Percentiles rank a stretch among this genome's conserved stretches.
Conservation (phyloP, 768 basidiomycete species). For the Pleurotus citrinopileatus region DNA sequence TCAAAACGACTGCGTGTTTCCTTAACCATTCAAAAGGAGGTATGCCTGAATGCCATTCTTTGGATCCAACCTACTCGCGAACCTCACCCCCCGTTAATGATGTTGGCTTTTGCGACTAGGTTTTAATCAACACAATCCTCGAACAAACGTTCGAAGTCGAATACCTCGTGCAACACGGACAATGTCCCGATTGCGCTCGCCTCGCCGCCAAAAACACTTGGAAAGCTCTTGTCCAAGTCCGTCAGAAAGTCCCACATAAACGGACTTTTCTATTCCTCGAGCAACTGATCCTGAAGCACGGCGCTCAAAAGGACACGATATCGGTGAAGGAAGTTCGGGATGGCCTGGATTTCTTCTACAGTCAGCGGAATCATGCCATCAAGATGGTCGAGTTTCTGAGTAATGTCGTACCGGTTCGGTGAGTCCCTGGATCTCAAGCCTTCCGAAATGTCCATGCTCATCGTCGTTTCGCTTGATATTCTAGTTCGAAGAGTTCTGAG, state of each 20-base stretch:
- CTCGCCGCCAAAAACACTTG: slow-evolving; percentile 98
- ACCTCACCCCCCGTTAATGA: too few relatives aligned
- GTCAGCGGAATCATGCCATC: slow-evolving; percentile 83
- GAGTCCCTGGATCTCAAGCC: slow-evolving; percentile 24
- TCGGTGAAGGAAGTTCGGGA: slow-evolving; percentile 90
- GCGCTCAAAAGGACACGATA: slow-evolving; percentile 95
- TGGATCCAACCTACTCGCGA: neutral
- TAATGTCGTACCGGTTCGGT: slow-evolving; percentile 88
- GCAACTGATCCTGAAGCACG: slow-evolving; percentile 94
- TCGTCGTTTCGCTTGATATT: neutral
- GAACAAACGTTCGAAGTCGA: slow-evolving; percentile 98
- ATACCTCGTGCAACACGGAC: slow-evolving; percentile 90
- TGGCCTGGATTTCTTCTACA: slow-evolving; percentile 97
- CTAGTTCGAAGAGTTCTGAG: slow-evolving; percentile 88
- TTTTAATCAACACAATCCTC: slow-evolving; percentile 90
- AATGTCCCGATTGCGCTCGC: slow-evolving; percentile 91
- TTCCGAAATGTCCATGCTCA: neutral
- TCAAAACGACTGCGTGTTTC: slow-evolving; percentile 91
- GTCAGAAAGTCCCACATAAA: slow-evolving; percentile 98
- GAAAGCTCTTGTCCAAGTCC: slow-evolving; percentile 98
- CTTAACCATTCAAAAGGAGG: slow-evolving; percentile 98
- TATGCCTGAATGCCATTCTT: slow-evolving; percentile 28
- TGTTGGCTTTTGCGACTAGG: slow-evolving; percentile 43
- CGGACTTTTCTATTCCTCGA: slow-evolving; percentile 97
- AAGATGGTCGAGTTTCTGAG: slow-evolving; percentile 96